phyloP scores from a whole-genome alignment of 148 eudicot species.

The Polygonum aviculare region DNA sequence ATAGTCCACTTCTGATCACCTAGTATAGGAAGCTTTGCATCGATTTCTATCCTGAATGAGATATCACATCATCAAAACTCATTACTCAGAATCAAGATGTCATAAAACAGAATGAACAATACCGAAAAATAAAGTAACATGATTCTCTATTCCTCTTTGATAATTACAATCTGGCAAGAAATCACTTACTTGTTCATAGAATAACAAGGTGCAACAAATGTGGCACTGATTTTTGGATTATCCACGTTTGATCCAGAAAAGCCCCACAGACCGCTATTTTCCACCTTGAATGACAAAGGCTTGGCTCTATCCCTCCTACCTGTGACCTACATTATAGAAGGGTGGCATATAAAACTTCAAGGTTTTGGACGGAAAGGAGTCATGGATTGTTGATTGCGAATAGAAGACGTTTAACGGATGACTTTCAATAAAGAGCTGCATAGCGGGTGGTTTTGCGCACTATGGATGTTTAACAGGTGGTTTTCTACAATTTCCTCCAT shows the following conservation, averaged over 20 bases:
- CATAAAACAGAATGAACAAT: neutral
- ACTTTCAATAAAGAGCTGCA: no score
- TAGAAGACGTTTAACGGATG: no score
- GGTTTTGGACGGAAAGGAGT: neutral
- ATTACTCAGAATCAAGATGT: neutral
- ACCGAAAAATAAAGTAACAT: neutral
- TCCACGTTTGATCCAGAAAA: constrained; percentile 81
- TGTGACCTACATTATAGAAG: constrained; percentile 53
- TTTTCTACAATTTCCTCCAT: neutral
- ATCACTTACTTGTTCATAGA: constrained; percentile 65
- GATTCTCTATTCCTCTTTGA: neutral
- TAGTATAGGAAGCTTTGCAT: constrained; percentile 77
- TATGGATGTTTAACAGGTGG: no score
- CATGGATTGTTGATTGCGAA: no score
- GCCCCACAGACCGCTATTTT: constrained; percentile 79
- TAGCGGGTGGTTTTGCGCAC: no score
- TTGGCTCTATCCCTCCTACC: constrained; percentile 98
- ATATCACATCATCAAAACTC: neutral
- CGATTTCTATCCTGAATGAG: constrained; percentile 63
- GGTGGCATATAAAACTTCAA: constrained; percentile 3
- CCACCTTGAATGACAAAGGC: constrained; percentile 89
- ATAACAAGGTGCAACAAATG: constrained; percentile 93
- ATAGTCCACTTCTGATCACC: constrained; percentile 97
- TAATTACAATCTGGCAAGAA: neutral
- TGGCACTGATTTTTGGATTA: constrained; percentile 75